These are phyloP conservation scores for Actinidia chinensis DNA, from an alignment of 179 eudicot genomes.

Conservation along the genomic window DNA sequence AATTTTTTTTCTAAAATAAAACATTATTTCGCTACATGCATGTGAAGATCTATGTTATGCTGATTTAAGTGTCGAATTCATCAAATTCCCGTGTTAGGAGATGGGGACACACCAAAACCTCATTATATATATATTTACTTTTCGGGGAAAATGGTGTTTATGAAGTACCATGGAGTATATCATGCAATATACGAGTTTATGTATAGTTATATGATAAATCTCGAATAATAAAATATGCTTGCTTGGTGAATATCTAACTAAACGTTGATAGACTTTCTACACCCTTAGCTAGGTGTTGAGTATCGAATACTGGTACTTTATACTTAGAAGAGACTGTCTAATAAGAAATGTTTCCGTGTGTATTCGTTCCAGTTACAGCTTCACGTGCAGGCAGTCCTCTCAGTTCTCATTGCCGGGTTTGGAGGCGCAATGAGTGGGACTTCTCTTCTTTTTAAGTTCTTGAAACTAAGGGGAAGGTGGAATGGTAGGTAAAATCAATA, in stretches of 20 bases:
- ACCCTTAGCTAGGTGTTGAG: too few relatives aligned
- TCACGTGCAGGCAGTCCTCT: conserved; percentile 64
- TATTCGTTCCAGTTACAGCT: conserved; percentile 43
- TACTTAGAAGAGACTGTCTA: too few relatives aligned
- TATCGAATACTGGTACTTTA: too few relatives aligned
- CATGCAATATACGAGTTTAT: too few relatives aligned
- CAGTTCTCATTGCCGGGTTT: conserved; percentile 88
- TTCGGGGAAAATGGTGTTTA: neutral
- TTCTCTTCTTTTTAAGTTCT: conserved; percentile 51
- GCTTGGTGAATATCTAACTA: too few relatives aligned
- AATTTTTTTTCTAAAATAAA: conserved; percentile 14
- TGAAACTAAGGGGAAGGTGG: conserved; percentile 45
- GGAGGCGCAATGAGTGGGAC: conserved; percentile 76
- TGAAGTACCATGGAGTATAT: too few relatives aligned
- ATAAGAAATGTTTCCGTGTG: neutral
- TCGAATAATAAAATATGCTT: too few relatives aligned
- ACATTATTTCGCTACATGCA: neutral
- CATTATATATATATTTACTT: neutral
- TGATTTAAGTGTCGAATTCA: conserved; percentile 68
- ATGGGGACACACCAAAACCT: neutral
- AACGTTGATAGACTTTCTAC: too few relatives aligned
- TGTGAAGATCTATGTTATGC: conserved; percentile 57
- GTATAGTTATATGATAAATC: too few relatives aligned
- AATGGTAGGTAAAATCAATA: conserved; percentile 30
- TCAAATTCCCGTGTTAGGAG: neutral